phyloP scores from a whole-genome alignment of 306 rosid genomes.

The Notholithocarpus densiflorus region DNA sequence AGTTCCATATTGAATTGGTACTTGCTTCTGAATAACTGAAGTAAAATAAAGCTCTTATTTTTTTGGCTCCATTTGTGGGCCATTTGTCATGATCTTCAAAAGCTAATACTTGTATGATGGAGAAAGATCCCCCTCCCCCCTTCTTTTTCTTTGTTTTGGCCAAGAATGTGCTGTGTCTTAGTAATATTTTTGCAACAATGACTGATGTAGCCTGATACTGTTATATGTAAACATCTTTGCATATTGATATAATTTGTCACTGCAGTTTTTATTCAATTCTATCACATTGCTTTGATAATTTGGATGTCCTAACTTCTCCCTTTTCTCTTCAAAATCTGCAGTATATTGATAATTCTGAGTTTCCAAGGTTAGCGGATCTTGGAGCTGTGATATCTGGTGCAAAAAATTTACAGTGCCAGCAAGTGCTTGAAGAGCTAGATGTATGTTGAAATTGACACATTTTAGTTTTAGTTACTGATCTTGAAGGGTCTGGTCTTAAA shows the following conservation, averaged over 20 bases:
- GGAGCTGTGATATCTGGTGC: constrained; percentile 99
- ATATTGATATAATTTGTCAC: constrained; percentile 2
- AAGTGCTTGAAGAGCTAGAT: constrained; percentile 98
- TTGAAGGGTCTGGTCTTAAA: constrained; percentile 35
- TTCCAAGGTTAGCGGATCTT: constrained; percentile 94
- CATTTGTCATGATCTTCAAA: neutral
- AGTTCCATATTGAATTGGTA: neutral
- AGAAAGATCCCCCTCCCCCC: neutral
- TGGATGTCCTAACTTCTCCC: constrained; percentile 12
- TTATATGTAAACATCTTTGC: constrained; percentile 9
- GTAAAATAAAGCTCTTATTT: neutral
- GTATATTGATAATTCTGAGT: constrained; percentile 95
- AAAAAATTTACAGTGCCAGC: constrained; percentile 88
- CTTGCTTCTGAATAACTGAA: neutral
- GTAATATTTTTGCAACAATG: neutral
- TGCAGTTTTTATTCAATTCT: neutral
- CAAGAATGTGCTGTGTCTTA: neutral
- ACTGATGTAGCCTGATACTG: neutral
- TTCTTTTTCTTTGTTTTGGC: neutral
- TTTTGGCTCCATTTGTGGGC: neutral
- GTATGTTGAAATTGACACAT: constrained; percentile 43
- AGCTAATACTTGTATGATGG: neutral
- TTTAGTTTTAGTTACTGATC: constrained; percentile 12
- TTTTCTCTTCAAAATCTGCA: constrained; percentile 41
- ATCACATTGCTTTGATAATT: neutral